Base-by-base conservation (phyloP, 176 grass and related monocot genomes). In the Dendrocalamus sinicus region DNA sequence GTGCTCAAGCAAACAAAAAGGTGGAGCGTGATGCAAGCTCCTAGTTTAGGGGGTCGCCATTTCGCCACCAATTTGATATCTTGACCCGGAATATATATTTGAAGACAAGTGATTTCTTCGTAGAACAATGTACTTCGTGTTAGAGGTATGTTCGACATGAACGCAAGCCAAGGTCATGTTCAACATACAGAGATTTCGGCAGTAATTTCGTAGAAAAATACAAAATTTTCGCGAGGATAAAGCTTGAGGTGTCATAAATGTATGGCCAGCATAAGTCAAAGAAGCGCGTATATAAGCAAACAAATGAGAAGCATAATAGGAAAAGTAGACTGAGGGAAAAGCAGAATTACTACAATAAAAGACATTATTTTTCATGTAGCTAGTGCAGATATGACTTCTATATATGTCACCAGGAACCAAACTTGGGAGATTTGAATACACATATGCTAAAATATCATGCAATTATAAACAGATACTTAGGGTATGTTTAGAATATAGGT, bases 1-100 rank as follows among this genome's bases (percentile, higher is more conserved):
- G 20, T 39, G 40, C 43, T 75, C 14, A 89, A 52, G 51, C 76
- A 44, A 89, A 50, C 12, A 37, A 8, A 3, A 47, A 45, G 50
- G 77, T 81, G 46, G 64, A 69, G 9, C 79, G 70, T 48, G 50
- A 35, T 23, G 46, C 45, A 16, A 46, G 40, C 9, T 54, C 17
- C 65, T 85, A 28, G 15, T 6, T 45, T 84, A 30, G 32, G 22
- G 9, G 17, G 41, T 8, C 24, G 8, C 26, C 75, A 40, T 71
- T 70, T 60, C 72, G 14, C 28, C 26, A 12, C 26, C 14, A 12
- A 17, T 71, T 30, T 77, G 39, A 5, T 26, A 17, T 26, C 14
- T 32, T 53, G 13, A 67, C 13, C 46, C 9, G 23, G 7, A 39
- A 76, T 50, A 73, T n/a, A 32, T 19, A 7, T 13, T 5, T 12